Conservation (phyloP, 2,329 filamentous ascomycete genomes). For the Coleophoma crateriformis region DNA sequence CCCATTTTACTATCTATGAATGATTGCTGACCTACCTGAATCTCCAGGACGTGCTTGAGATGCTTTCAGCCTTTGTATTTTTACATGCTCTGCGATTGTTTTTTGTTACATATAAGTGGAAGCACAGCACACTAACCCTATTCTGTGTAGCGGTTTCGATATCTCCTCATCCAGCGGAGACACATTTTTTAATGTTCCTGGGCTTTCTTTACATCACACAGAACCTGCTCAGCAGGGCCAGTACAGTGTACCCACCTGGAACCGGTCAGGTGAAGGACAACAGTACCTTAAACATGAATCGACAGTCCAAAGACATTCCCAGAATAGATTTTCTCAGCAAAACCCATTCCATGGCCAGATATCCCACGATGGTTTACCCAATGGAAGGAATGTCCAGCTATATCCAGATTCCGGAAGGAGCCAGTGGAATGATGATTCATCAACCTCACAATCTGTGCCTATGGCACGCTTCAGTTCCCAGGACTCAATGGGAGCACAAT, state of each 20-base stretch:
- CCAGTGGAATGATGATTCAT: conserved; percentile 20
- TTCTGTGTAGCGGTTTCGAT: conserved; percentile 22
- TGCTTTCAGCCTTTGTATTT: conserved; percentile 6
- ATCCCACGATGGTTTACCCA: conserved; percentile 10
- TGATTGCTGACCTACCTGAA: conserved; percentile 10
- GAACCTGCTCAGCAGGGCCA: conserved; percentile 23
- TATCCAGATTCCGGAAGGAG: conserved; percentile 11
- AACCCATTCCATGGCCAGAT: conserved; percentile 17
- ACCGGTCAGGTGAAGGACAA: conserved; percentile 22
- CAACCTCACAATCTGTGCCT: conserved; percentile 15
- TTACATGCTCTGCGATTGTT: conserved; percentile 9
- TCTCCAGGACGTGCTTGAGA: conserved; percentile 7
- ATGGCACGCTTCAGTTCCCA: conserved; percentile 24
- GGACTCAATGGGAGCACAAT: conserved; percentile 21
- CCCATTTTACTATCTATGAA: not conserved
- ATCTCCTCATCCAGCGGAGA: conserved; percentile 12
- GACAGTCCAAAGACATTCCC: conserved; percentile 16
- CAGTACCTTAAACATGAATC: conserved; percentile 26
- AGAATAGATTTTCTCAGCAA: conserved; percentile 21
- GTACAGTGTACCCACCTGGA: conserved; percentile 25
- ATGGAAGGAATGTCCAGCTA: conserved; percentile 2
- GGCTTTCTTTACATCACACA: conserved; percentile 27
- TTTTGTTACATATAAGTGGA: conserved; percentile 14
- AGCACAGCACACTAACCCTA: conserved; percentile 26
- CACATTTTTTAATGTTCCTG: conserved; percentile 13